Conservation (phyloP, 805 yeast genomes). For the Saturnispora besseyi region DNA sequence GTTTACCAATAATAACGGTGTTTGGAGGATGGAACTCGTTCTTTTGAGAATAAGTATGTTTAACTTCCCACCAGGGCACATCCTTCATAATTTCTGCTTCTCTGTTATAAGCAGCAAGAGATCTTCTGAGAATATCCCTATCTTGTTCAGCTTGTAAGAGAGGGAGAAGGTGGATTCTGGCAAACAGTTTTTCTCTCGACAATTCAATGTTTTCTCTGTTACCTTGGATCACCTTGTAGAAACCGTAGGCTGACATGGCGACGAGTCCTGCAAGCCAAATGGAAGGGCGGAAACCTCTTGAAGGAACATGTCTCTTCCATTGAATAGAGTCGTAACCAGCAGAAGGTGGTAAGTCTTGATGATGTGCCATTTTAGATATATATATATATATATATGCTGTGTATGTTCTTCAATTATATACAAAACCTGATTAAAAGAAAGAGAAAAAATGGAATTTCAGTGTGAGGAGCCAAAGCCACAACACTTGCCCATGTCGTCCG, state of each 20-base stretch:
- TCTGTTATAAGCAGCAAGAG: slow-evolving; percentile 53
- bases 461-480: too few species aligned
- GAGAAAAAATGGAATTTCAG: too few species aligned
- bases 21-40: slow-evolving; percentile 30
- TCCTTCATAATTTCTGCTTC: slow-evolving; percentile 61
- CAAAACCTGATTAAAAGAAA: too few species aligned
- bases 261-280: slow-evolving; percentile 58
- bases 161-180: slow-evolving; percentile 65
- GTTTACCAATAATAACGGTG: slow-evolving; percentile 29
- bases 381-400: background rate
- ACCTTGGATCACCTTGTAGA: slow-evolving; percentile 55
- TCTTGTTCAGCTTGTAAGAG: slow-evolving; percentile 75
- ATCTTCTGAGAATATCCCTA: slow-evolving; percentile 66
- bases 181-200: slow-evolving; percentile 67
- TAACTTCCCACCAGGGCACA: slow-evolving; percentile 54
- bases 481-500: too few species aligned
- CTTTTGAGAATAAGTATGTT: slow-evolving; percentile 30
- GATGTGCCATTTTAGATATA: slow-evolving; percentile 20
- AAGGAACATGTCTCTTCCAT: slow-evolving; percentile 81
- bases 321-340: slow-evolving; percentile 82
- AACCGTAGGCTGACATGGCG: slow-evolving; percentile 62
- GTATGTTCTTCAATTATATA: too few species aligned
- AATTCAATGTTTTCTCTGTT: slow-evolving; percentile 71
- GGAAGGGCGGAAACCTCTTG: slow-evolving; percentile 76
- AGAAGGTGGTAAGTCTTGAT: slow-evolving; percentile 78